Evolutionary conservation across 192 early-diverging fungal species (phyloP).

Genomic region (Anaeromyces robustus): DNA sequence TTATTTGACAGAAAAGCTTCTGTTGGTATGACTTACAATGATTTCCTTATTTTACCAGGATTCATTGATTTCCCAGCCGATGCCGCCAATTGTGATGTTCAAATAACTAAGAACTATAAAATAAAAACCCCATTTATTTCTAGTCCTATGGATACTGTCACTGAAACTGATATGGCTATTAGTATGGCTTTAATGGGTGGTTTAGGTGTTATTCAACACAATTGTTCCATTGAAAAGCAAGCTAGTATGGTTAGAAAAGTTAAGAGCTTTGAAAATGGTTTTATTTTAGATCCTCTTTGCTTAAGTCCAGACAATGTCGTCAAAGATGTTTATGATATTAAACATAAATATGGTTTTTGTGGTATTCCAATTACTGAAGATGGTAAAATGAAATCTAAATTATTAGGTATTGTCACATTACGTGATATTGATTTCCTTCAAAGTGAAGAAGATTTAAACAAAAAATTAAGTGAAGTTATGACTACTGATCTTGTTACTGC

Average conservation of each 20-base stretch:
- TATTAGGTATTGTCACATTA: constrained; percentile 90
- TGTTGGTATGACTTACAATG: constrained; percentile 96
- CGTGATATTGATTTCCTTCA: constrained; percentile 88
- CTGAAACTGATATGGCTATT: constrained; percentile 94
- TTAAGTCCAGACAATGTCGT: constrained; percentile 70
- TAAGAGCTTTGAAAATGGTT: constrained; percentile 97
- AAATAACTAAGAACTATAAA: constrained; percentile 75
- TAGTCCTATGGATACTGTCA: constrained; percentile 99
- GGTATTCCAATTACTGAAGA: constrained; percentile 90
- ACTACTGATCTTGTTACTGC: constrained; percentile 80
- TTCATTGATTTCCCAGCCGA: constrained; percentile 85
- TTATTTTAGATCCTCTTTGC: constrained; percentile 86
- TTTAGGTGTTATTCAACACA: constrained; percentile 94
- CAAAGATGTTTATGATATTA: constrained; percentile 70
- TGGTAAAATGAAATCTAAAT: constrained; percentile 73
- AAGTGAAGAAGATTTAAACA: constrained; percentile 30
- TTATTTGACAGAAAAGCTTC: constrained; percentile 63
- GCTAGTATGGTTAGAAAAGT: constrained; percentile 95
- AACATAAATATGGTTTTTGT: constrained; percentile 75
- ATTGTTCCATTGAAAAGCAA: constrained; percentile 89
- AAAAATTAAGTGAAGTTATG: constrained; percentile 66
- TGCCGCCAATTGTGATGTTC: constrained; percentile 58
- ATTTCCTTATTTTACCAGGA: constrained; percentile 92
- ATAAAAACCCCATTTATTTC: constrained; percentile 90
- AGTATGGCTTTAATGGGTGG: constrained; percentile 90